Conservation (phyloP, 305 asterid species). For the Fraxinus greggii region DNA sequence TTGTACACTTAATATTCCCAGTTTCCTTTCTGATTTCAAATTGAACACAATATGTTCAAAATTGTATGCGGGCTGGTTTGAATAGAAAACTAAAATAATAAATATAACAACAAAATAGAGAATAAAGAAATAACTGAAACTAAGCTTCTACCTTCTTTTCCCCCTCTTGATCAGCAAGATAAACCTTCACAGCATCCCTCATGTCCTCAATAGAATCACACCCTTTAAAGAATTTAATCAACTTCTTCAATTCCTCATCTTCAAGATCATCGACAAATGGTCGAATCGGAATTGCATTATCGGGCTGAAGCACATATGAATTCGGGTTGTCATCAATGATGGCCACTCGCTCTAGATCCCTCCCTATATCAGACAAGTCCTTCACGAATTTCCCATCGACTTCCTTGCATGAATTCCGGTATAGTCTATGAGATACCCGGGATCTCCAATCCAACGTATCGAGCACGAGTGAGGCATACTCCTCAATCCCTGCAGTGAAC, state of each 20-base stretch:
- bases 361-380: conserved; percentile 66
- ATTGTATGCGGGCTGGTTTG: background rate
- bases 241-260: conserved; percentile 67
- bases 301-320: conserved; percentile 69
- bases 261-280: conserved; percentile 63
- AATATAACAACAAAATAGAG: background rate
- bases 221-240: conserved; percentile 53
- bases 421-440: conserved; percentile 59
- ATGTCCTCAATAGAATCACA: conserved; percentile 56
- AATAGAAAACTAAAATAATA: conserved; percentile 7
- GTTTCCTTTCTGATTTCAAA: conserved; percentile 21
- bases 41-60: conserved; percentile 51
- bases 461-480: conserved; percentile 79
- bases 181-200: conserved; percentile 55
- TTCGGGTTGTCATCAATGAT: conserved; percentile 92
- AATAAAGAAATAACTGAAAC: background rate
- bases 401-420: conserved; percentile 73
- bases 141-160: conserved; percentile 22
- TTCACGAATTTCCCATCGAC: conserved; percentile 76
- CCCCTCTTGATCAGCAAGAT: conserved; percentile 25
- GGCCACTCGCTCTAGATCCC: conserved; percentile 58
- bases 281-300: conserved; percentile 77
- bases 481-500: conserved; percentile 83
- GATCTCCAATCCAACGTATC: conserved; percentile 66
- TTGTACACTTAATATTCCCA: background rate